Percentiles rank a stretch among this genome's conserved stretches.
Conservation (phyloP, 2,329 filamentous ascomycete genomes). For the Fusarium fujikuroi region DNA sequence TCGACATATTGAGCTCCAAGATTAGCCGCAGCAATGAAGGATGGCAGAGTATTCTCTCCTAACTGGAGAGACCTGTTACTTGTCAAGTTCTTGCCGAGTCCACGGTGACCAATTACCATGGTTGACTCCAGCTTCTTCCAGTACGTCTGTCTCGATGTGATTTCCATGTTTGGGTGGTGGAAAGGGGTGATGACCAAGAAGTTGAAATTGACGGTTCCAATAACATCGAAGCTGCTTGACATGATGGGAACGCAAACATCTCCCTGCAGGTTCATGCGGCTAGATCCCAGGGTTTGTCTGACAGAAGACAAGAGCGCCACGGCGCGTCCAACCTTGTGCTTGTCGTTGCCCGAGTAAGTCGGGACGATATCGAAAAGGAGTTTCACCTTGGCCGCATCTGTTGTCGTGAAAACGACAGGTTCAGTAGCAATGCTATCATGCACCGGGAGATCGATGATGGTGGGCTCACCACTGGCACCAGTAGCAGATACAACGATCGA, state of each 20-base stretch:
- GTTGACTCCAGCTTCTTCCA: conserved; percentile 93
- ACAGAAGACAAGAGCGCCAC: conserved; percentile 90
- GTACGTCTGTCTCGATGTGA: conserved; percentile 91
- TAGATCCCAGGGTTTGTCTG: conserved; percentile 82
- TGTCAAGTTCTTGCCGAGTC: conserved; percentile 89
- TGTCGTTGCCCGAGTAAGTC: conserved; percentile 90
- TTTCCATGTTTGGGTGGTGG: conserved; percentile 90
- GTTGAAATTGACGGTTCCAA: conserved; percentile 96
- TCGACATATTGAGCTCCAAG: conserved; percentile 82
- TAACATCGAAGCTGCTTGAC: conserved; percentile 85
- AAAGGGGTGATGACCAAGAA: conserved; percentile 96
- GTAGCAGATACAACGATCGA: conserved; percentile 90
- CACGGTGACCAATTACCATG: conserved; percentile 79
- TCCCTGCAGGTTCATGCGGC: conserved; percentile 91
- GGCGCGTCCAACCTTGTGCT: conserved; percentile 87
- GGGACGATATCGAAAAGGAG: conserved; percentile 94
- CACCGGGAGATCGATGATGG: conserved; percentile 89
- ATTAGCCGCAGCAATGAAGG: conserved; percentile 96
- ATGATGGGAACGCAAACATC: conserved; percentile 94
- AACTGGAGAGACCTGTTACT: conserved; percentile 89
- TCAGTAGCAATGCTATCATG: conserved; percentile 95
- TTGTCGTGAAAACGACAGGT: conserved; percentile 88
- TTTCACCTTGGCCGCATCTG: conserved; percentile 82
- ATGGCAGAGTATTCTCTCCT: conserved; percentile 94
- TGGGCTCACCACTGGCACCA: conserved; percentile 86